Base-by-base conservation (phyloP, 2,329 filamentous ascomycete species). In the Madurella fahalii region DNA sequence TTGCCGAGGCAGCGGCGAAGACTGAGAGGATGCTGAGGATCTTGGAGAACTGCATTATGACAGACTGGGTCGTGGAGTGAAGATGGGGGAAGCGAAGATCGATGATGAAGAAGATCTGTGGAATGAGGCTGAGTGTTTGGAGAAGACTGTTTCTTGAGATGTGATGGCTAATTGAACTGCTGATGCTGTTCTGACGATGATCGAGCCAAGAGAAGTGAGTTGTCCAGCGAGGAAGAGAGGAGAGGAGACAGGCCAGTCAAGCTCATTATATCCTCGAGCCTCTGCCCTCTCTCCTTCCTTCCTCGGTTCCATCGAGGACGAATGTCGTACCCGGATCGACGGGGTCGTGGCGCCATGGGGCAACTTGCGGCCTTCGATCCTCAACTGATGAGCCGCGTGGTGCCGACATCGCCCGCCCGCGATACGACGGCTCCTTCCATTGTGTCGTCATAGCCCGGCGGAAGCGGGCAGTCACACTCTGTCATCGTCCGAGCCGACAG, bases 41-140 rank as follows among this genome's bases (percentile, higher is more conserved):
- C 58, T 62, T 64, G 61, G 60, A 54, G 54, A 63, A 54, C 44
- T 61, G 56, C 64, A 66, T 67, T 45, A 43, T 63, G 56, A 52
- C 52, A 45, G 43, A n/a, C 16, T 56, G 53, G 47, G 15, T 47
- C 25, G 25, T 43, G 41, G 34, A 5, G 0, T 45, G 42, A 45
- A 48, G 46, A 47, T 32, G 52, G 17, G n/a, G 13, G 40, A n/a
- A n/a, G n/a, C n/a, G n/a, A n/a, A n/a, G n/a, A n/a, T n/a, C n/a
- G n/a, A n/a, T n/a, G n/a, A n/a, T n/a, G n/a, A n/a, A n/a, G n/a
- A n/a, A n/a, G n/a, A n/a, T n/a, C n/a, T n/a, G n/a, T n/a, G n/a
- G n/a, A 34, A 30, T 40, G 34, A 42, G 37, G 18, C 13, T 40
- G 18, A n/a, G 5, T 16, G 40, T 8, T 17, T n/a, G 42, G 13